These are phyloP conservation scores for Wickerhamomyces sp. DNA, from an alignment of 1,139 yeast species.

Conservation along the genomic window DNA sequence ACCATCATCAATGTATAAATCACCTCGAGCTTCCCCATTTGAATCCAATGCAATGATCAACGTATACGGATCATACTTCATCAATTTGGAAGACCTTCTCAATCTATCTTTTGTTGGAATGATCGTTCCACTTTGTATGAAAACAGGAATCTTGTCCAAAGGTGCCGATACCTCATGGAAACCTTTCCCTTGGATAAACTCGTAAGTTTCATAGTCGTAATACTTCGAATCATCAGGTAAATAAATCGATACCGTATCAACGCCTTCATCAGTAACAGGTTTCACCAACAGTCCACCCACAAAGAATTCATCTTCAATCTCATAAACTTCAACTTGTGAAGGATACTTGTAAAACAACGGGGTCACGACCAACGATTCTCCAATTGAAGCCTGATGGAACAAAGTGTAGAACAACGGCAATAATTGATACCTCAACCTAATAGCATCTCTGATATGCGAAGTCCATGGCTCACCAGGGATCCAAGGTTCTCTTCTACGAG, in stretches of 20 bases:
- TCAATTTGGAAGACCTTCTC: constrained; percentile 74
- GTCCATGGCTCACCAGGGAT: constrained; percentile 71
- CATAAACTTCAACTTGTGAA: constrained; percentile 42
- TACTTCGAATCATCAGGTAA: constrained; percentile 65
- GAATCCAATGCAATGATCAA: constrained; percentile 56
- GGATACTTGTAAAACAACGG: constrained; percentile 73
- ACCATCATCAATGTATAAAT: constrained; percentile 79
- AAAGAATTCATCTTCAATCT: constrained; percentile 79
- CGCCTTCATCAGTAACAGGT: constrained; percentile 68
- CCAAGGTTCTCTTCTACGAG: constrained; percentile 92
- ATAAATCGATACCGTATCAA: constrained; percentile 39
- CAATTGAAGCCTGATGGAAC: constrained; percentile 58
- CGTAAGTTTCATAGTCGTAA: constrained; percentile 49
- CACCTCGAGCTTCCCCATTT: constrained; percentile 47
- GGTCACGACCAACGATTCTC: constrained; percentile 67
- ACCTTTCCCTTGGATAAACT: constrained; percentile 32
- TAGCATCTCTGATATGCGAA: constrained; percentile 62
- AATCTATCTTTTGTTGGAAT: constrained; percentile 63
- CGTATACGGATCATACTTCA: constrained; percentile 82
- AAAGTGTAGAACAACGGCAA: constrained; percentile 78
- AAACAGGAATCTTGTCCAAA: constrained; percentile 64
- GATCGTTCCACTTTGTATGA: constrained; percentile 74
- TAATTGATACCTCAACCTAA: constrained; percentile 66
- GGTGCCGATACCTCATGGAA: constrained; percentile 40
- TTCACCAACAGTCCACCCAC: constrained; percentile 78